Evolutionary conservation across 495 filamentous ascomycete species (phyloP).

Genomic region (Tricharina praecox): DNA sequence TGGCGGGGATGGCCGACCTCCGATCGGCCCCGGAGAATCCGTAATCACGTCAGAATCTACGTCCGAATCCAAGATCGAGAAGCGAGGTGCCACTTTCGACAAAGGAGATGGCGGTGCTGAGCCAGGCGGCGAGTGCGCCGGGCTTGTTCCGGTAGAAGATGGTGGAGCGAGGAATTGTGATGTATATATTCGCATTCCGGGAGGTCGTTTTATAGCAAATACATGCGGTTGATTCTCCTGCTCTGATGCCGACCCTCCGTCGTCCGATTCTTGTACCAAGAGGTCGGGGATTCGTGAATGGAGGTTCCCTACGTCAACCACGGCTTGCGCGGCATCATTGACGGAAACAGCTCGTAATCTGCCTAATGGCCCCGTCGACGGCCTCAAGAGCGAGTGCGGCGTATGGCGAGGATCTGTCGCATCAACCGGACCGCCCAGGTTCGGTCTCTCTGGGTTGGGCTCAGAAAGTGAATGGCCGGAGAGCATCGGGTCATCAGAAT

Average conservation of each 20-base stretch:
- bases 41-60: constrained; percentile 21
- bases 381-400: constrained; percentile 1
- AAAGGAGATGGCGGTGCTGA: constrained; percentile 17
- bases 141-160: constrained; percentile 2
- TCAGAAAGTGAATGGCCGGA: not conserved
- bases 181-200: not conserved
- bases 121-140: constrained; percentile 10
- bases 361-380: constrained; percentile 1
- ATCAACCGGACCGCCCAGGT: constrained; percentile 13
- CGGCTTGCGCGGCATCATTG: constrained; percentile 35
- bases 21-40: constrained; percentile 34
- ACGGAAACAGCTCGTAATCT: constrained; percentile 46
- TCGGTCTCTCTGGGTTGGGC: not conserved
- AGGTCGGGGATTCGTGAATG: constrained; percentile 1
- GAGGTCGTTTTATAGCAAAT: not conserved
- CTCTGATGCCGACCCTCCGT: not conserved
- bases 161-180: constrained; percentile 15
- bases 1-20: constrained; percentile 27
- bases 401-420: constrained; percentile 2
- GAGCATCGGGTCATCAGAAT: constrained; percentile 45
- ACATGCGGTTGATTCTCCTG: no score
- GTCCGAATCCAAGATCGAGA: constrained; percentile 26
- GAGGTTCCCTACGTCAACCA: not conserved
- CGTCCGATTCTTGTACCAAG: not conserved
- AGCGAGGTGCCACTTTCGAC: not conserved